Evolutionary conservation across 306 rosid genomes (phyloP), one percentile per base, ranked within the genome.

Genomic region (Datisca glomerata): DNA sequence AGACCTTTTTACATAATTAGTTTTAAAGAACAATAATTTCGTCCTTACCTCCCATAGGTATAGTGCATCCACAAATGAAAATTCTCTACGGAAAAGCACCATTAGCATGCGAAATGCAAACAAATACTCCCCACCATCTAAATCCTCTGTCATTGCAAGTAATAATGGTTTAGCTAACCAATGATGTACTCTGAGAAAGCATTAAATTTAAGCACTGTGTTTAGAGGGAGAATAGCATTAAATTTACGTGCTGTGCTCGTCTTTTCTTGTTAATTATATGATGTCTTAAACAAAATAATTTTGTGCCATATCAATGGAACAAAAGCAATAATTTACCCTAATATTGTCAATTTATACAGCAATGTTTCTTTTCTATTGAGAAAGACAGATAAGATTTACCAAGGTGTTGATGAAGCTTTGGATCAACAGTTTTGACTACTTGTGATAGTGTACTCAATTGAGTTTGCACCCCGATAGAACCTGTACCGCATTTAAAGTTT

Each of bases 21-120:
- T 40, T 27, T 15, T 2, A 21, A 15, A 24, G 45, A 15, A 57
- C 38, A 18, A 61, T 49, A 18, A n/a, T n/a, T n/a, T n/a, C 58
- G 25, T 59, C 53, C 67, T 74, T 69, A 87, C 94, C 93, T 87
- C 93, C 97, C 97, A 87, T 46, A 87, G 93, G 66, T 87, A 87
- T 66, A 87, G 55, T 18, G 94, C 59, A 57, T 87, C 94, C 28
- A 84, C 83, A 27, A 87, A 87, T 58, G 93, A 83, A 60, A 82
- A 83, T 67, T 87, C 97, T 83, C 97, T 60, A 24, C 97, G 80
- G 66, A 87, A 87, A 71, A 87, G 93, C 43, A 83, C 97, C 97
- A 83, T 83, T 65, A 87, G 65, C 97, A 83, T 87, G 53, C 97
- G 94, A 64, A 87, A 76, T 28, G 97, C 94, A 67, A 87, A 87